Percentiles rank a stretch among this genome's conserved stretches.
phyloP scores from a whole-genome alignment of 2,329 filamentous ascomycete species.

The Leptographium galeiforme region DNA sequence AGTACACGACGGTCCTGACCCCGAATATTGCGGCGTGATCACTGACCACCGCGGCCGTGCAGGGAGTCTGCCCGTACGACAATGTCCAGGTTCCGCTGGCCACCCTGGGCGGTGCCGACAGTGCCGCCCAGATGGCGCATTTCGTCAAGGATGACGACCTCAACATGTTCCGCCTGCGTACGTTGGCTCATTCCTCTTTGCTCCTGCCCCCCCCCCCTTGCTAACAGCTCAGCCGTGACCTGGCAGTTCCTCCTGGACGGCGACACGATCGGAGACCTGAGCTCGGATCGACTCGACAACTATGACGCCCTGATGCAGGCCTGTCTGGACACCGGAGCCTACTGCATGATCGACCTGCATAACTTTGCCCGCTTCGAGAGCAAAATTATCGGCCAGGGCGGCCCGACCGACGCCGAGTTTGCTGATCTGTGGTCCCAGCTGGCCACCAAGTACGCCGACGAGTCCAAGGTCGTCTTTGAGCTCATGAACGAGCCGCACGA shows the following conservation, averaged over 20 bases:
- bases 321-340: constrained; percentile 32
- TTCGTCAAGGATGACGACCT: constrained; percentile 38
- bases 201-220: background rate
- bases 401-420: constrained; percentile 49
- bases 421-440: constrained; percentile 43
- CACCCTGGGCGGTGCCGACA: constrained; percentile 18
- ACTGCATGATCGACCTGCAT: constrained; percentile 38
- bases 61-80: constrained; percentile 22
- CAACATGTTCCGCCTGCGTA: constrained; percentile 40
- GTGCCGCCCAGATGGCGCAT: constrained; percentile 38
- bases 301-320: constrained; percentile 37
- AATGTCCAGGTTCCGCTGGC: constrained; percentile 19
- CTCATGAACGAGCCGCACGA: constrained; percentile 61
- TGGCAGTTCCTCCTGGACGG: constrained; percentile 38
- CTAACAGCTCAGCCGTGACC: constrained; percentile 22
- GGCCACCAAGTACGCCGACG: constrained; percentile 41
- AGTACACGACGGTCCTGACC: too few species aligned
- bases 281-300: constrained; percentile 25
- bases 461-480: constrained; percentile 45
- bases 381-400: constrained; percentile 50
- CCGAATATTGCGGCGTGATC: too few species aligned
- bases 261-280: constrained; percentile 26
- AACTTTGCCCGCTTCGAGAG: constrained; percentile 50
- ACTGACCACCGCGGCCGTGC: too few species aligned
- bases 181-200: background rate